Percentiles rank a stretch among this genome's conserved stretches.
Conservation (phyloP, 2,329 filamentous ascomycete species). For the Neofusicoccum ribis region DNA sequence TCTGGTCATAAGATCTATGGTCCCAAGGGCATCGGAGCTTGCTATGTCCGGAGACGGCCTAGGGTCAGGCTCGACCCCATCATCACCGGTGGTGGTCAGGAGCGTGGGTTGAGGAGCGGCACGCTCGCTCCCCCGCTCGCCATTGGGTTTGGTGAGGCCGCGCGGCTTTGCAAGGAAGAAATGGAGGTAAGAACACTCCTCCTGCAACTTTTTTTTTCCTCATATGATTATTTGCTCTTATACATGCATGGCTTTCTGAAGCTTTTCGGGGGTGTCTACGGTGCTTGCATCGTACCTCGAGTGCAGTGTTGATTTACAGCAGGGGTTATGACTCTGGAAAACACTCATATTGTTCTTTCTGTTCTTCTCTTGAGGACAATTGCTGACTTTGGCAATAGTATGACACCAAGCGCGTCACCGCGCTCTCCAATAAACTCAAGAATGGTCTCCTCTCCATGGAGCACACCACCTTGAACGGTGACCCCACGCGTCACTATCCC, state of each 20-base stretch:
- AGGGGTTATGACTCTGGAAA: slow-evolving; percentile 60
- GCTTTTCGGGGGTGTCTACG: slow-evolving; percentile 56
- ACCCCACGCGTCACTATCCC: slow-evolving; percentile 80
- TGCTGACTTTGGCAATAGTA: slow-evolving; percentile 61
- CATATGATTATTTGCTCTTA: slow-evolving; percentile 78
- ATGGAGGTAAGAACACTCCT: slow-evolving; percentile 68
- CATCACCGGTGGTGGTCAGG: slow-evolving; percentile 94
- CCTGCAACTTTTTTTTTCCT: slow-evolving; percentile 20
- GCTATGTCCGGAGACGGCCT: slow-evolving; percentile 88
- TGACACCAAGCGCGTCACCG: slow-evolving; percentile 80
- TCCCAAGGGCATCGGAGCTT: slow-evolving; percentile 94
- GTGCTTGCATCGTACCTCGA: slow-evolving; percentile 29
- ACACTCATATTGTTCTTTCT: background rate
- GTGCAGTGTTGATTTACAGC: slow-evolving; percentile 57
- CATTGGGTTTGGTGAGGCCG: slow-evolving; percentile 94
- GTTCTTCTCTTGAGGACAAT: slow-evolving; percentile 7
- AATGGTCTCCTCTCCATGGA: slow-evolving; percentile 84
- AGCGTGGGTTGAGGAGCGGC: slow-evolving; percentile 90
- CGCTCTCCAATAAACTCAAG: slow-evolving; percentile 78
- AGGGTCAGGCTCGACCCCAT: slow-evolving; percentile 93
- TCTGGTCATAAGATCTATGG: slow-evolving; percentile 99
- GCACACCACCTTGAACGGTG: slow-evolving; percentile 89
- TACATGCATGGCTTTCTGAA: slow-evolving; percentile 92
- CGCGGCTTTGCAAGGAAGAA: slow-evolving; percentile 85
- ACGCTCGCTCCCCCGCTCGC: slow-evolving; percentile 86